Evolutionary conservation across 78 protist species (phyloP).

Genomic region (Chrysochromulina parva): DNA sequence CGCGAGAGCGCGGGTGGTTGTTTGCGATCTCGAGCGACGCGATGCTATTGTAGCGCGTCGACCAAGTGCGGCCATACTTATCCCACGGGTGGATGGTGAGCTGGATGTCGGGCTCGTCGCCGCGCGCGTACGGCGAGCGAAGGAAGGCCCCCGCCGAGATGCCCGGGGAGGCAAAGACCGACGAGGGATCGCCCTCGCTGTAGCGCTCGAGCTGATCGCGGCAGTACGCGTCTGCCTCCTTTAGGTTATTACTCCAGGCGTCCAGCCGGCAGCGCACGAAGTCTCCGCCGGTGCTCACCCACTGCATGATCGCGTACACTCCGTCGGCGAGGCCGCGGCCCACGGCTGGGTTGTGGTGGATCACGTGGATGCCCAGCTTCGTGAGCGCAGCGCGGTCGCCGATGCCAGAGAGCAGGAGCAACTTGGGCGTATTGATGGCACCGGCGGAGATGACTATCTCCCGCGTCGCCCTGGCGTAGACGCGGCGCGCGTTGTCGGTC

Average conservation of each 20-base stretch:
- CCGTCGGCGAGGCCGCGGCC: background rate
- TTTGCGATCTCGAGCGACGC: background rate
- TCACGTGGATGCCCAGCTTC: background rate
- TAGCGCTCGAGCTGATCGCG: background rate
- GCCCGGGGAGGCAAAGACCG: background rate
- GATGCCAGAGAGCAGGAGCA: background rate
- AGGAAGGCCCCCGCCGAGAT: background rate
- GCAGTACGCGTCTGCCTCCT: background rate
- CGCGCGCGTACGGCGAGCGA: background rate
- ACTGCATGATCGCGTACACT: slow-evolving; percentile 9
- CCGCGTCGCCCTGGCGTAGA: background rate
- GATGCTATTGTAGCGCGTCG: too few species aligned
- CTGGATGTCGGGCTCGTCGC: background rate
- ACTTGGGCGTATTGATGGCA: background rate
- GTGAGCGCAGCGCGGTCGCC: background rate
- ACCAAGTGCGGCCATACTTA: background rate
- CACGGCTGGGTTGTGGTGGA: background rate
- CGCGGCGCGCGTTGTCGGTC: background rate
- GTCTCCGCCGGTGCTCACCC: background rate
- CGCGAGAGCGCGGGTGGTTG: background rate
- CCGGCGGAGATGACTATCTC: background rate
- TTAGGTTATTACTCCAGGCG: background rate
- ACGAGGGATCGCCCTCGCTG: background rate
- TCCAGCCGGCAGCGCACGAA: slow-evolving; percentile 5
- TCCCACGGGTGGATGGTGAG: background rate